A percentile compares a stretch with the other conserved stretches of the same genome.
Conservation (phyloP, 345 rosid species). For the Hibiscus tridactylites region DNA sequence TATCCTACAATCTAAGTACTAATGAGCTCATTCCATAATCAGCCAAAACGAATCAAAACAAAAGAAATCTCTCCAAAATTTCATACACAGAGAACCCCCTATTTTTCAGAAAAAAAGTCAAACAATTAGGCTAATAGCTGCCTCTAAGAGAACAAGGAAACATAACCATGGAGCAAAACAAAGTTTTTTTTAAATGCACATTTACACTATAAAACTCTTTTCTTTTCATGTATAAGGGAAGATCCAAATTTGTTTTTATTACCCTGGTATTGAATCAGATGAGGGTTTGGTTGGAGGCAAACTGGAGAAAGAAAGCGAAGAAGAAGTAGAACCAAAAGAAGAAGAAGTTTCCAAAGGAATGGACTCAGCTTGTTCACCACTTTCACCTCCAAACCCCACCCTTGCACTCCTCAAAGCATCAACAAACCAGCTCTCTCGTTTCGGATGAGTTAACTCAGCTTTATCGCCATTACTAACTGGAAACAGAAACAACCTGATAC, state of each 20-base stretch:
- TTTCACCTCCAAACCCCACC: conserved; percentile 22
- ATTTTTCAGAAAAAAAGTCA: neutral
- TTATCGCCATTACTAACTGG: conserved; percentile 9
- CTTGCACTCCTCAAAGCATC: conserved; percentile 62
- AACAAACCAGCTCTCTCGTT: conserved; percentile 67
- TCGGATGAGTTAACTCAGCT: conserved; percentile 47
- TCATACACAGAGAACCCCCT: neutral
- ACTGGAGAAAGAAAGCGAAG: conserved; percentile 52
- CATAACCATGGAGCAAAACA: neutral
- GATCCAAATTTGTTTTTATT: neutral
- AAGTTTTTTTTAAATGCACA: neutral
- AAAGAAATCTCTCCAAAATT: neutral
- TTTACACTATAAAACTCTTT: neutral
- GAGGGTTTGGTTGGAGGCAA: conserved; percentile 45
- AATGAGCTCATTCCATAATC: neutral
- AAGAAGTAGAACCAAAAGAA: conserved; percentile 72
- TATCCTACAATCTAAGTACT: neutral
- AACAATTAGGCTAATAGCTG: neutral
- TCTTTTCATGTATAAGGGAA: neutral
- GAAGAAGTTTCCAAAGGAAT: conserved; percentile 61
- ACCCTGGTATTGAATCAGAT: conserved; percentile 46
- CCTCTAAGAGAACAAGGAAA: neutral
- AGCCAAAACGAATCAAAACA: neutral
- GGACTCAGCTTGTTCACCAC: conserved; percentile 46
- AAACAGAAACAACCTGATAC: conserved; percentile 48